These are phyloP conservation scores for Colletotrichum sojae DNA, from an alignment of 2,329 filamentous ascomycete species.

Conservation along the genomic window DNA sequence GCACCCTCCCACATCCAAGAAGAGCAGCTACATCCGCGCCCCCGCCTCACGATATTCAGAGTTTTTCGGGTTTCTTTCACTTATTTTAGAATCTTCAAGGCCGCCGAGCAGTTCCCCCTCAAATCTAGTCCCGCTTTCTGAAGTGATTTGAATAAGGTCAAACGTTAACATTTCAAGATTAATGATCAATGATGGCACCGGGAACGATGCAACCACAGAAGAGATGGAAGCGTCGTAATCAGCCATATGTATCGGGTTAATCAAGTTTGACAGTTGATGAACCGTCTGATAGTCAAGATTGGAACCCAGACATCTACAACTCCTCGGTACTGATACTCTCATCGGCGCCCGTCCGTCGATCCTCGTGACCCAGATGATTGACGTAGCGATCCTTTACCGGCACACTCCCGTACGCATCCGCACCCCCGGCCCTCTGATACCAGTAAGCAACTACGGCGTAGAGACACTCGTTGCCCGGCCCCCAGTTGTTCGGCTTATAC, in stretches of 20 bases:
- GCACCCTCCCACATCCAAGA: neutral
- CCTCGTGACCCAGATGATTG: neutral
- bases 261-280: neutral
- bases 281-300: neutral
- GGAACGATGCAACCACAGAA: neutral
- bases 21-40: neutral
- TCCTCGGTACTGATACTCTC: neutral
- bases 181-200: neutral
- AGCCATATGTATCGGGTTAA: neutral
- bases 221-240: slow-evolving; percentile 3
- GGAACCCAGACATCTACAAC: neutral
- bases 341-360: neutral
- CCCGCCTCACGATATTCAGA: neutral
- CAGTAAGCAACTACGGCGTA: slow-evolving; percentile 36
- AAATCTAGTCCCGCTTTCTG: neutral
- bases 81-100: neutral
- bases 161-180: no score
- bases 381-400: slow-evolving; percentile 26
- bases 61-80: neutral
- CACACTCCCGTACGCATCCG: slow-evolving; percentile 18
- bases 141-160: neutral
- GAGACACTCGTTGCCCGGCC: slow-evolving; percentile 21
- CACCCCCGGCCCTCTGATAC: slow-evolving; percentile 27
- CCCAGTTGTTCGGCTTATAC: slow-evolving; percentile 37
- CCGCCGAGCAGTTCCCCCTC: neutral